Evolutionary conservation across 2,329 filamentous ascomycete genomes (phyloP), one percentile per base, ranked within the genome.

Genomic region (Colletotrichum scovillei): DNA sequence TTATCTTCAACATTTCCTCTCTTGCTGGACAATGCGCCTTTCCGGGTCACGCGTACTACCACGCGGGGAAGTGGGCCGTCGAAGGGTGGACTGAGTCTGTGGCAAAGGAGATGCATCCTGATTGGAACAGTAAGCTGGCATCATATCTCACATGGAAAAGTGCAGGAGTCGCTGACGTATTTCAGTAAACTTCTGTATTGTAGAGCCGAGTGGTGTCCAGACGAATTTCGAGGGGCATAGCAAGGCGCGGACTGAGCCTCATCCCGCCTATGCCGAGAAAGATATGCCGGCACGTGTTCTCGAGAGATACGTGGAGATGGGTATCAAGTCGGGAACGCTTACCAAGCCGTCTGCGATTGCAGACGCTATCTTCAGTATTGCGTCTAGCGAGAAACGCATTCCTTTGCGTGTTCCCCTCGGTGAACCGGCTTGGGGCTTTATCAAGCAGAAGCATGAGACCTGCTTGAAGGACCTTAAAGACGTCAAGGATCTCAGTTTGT

Each of bases 391-490:
- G 0, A 59, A 79, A 53, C 73, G 77, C 8, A 80, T 87, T 22
- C 85, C 85, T 3, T 76, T 87, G 49, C 79, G 84, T 5, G 75
- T 86, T 35, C 84, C 85, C 2, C 75, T 87, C 0, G 85, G 85
- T 4, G 71, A 78, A 11, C 83, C 84, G 63, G 77, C 82, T 16
- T 85, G 79, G 76, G 76, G 77, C 8, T 77, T 83, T 66, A 78
- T 84, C 63, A 78, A 74, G 60, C 69, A 42, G 32, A 82, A 83
- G 53, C 52, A 81, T 1, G 81, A 83, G 14, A 74, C 65, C 46
- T 75, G 75, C 22, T 77, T 78, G 68, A 78, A 75, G 35, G 79
- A 80, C n/a, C 74, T 84, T 14, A 81, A 82, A 1, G 78, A 81
- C 28, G 68, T 82, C n/a, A 83, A 81, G 60, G 78, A 80, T 0